Evolutionary conservation across 257 asterid genomes (phyloP), one percentile per base, ranked within the genome.

Genomic region (Nyctanthes arbortristis): DNA sequence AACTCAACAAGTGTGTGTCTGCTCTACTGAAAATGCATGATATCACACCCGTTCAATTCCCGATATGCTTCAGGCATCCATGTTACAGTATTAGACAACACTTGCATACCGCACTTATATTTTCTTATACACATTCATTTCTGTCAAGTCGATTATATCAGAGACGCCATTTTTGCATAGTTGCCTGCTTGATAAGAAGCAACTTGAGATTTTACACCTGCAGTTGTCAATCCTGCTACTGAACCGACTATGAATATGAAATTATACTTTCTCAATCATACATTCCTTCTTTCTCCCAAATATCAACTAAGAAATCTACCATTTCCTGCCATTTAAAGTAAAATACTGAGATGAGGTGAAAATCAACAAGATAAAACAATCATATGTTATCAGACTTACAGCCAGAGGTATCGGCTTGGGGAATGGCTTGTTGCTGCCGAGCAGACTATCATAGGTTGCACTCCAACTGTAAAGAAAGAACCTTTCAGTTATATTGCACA

Each of bases 211-310:
- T 58, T 12, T 32, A 55, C 59, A 64, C 66, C 52, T 3, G 30
- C 40, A 0, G 66, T 29, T 24, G 37, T 5, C 39, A 34, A 39
- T 39, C 28, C 52, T 30, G 30, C 54, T 37, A 18, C 54, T 59
- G 36, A 32, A 40, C 35, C 49, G 5, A 40, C 62, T 36, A 35
- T 49, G 25, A 54, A 34, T 12, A 25, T 8, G 32, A 12, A 32
- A 22, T 60, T 58, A 52, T 45, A 63, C 55, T 61, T 22, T 61
- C 71, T 82, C 73, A 86, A 68, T 86, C 91, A 37, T 91, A 88
- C 92, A 88, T 56, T 22, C 95, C 95, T 66, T 88, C 96, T 70
- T 85, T 89, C 85, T 84, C 97, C 97, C 97, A 88, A 52, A 84
- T 66, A 72, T 88, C 96, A 69, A 85, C 97, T 34, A 91, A 90